Evolutionary conservation across 129 eudicot genomes (phyloP).

Genomic region (Lactuca sativa): DNA sequence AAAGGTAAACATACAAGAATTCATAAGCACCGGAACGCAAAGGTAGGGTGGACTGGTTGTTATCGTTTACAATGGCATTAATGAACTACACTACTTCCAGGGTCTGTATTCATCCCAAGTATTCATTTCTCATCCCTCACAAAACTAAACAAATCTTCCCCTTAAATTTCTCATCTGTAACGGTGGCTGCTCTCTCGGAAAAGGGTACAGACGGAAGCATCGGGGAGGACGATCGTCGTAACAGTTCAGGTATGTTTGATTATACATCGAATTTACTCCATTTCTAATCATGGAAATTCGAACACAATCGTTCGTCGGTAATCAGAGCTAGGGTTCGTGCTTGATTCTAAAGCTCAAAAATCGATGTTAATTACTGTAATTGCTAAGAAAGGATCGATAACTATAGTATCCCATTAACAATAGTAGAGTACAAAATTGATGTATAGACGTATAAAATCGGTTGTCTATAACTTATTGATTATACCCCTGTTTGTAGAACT

Average conservation of each 20-base stretch:
- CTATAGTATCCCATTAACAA: neutral
- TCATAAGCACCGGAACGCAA: neutral
- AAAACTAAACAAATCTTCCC: constrained; percentile 28
- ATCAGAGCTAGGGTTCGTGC: constrained; percentile 8
- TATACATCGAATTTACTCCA: neutral
- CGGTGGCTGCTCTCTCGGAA: constrained; percentile 24
- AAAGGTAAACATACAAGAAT: neutral
- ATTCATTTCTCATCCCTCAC: constrained; percentile 21
- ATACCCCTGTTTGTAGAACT: too few species aligned
- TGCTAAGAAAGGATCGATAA: constrained; percentile 6
- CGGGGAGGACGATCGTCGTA: constrained; percentile 22
- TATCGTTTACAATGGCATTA: constrained; percentile 22
- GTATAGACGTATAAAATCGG: too few species aligned
- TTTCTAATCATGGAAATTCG: neutral
- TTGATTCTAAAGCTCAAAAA: neutral
- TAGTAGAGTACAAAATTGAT: neutral
- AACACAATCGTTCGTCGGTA: neutral
- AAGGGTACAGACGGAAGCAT: constrained; percentile 21
- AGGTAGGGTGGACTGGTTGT: neutral
- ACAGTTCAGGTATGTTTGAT: constrained; percentile 26
- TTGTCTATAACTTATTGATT: too few species aligned
- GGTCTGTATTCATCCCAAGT: constrained; percentile 19
- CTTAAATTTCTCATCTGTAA: constrained; percentile 11
- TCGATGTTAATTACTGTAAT: neutral
- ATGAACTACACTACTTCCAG: constrained; percentile 14